Evolutionary conservation across 495 filamentous ascomycete species (phyloP), one percentile per base, ranked within the genome.

Genomic region (Peziza echinospora): DNA sequence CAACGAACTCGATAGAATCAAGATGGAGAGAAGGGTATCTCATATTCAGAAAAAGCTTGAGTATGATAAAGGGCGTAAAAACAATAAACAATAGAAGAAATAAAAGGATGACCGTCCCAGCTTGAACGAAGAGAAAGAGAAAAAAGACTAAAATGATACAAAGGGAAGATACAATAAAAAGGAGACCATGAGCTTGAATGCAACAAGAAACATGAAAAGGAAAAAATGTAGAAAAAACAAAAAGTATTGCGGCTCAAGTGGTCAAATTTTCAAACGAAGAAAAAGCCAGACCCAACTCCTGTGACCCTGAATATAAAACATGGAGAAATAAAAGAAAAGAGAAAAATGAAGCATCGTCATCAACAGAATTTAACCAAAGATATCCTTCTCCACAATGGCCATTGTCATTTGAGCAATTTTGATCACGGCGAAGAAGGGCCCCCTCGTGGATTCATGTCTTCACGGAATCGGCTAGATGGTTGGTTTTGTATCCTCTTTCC

Each of bases 381-480:
- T 37, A 37, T 7, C 3, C 30, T 17, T 37, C 19, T 11, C 13
- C 1, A 11, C 30, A 1, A 5, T 13, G 3, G 19, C 19, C 30
- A 10, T 16, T 37, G 30, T 6, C 30, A 1, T 17, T 11, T 13
- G 30, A 6, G 30, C 19, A 13, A 3, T 37, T 13, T 6, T 37
- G 30, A 13, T 37, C 30, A 37, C 13, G 30, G 30, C n/a, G n/a
- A n/a, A 37, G 30, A 37, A 17, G 30, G 30, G 26, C 53, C 53
- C 24, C 28, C 26, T 21, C 41, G 53, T 40, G 53, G 53, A 48
- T 55, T 55, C n/a, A 55, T 26, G 48, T 55, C 53, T 46, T 56
- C 53, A 39, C 47, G 48, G 21, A 55, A 55, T n/a, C 53, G 47
- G 26, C 53, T 56, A 9, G 53, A 55, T n/a, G 47, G 44, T 10